These are phyloP conservation scores for Clarireedia hainanense DNA, from an alignment of 2,329 filamentous ascomycete species.

Conservation along the genomic window DNA sequence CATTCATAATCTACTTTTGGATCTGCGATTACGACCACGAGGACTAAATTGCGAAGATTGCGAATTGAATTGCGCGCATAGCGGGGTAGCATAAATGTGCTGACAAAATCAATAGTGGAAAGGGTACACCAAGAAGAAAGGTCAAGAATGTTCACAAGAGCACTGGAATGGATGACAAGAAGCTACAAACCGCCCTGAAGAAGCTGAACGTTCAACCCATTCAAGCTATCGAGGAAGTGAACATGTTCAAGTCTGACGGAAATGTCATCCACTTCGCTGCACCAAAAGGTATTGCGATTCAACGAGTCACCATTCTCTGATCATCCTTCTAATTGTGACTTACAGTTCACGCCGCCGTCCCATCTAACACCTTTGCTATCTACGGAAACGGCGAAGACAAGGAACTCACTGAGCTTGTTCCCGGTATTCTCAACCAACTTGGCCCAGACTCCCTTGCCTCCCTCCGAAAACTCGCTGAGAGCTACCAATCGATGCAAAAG, in stretches of 20 bases:
- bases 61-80: conserved; percentile 1
- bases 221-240: conserved; percentile 99
- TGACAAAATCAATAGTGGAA: conserved; percentile 54
- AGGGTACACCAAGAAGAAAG: conserved; percentile 96
- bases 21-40: neutral
- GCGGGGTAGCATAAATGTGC: conserved; percentile 15
- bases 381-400: conserved; percentile 99
- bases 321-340: neutral
- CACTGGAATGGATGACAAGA: conserved; percentile 97
- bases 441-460: conserved; percentile 96
- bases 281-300: conserved; percentile 66
- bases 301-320: neutral
- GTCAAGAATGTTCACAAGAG: conserved; percentile 96
- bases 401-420: conserved; percentile 98
- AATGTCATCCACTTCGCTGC: conserved; percentile 99
- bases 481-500: conserved; percentile 99
- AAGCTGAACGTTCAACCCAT: conserved; percentile 99
- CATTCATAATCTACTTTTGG: neutral
- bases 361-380: conserved; percentile 98
- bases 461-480: conserved; percentile 96
- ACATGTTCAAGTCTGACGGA: conserved; percentile 99
- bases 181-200: conserved; percentile 94
- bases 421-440: conserved; percentile 98
- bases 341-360: conserved; percentile 90
- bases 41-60: neutral